Evolutionary conservation across 225 moss, liverwort and hornwort species (phyloP).

Genomic region (Bryoerythrophyllum caledonicum): DNA sequence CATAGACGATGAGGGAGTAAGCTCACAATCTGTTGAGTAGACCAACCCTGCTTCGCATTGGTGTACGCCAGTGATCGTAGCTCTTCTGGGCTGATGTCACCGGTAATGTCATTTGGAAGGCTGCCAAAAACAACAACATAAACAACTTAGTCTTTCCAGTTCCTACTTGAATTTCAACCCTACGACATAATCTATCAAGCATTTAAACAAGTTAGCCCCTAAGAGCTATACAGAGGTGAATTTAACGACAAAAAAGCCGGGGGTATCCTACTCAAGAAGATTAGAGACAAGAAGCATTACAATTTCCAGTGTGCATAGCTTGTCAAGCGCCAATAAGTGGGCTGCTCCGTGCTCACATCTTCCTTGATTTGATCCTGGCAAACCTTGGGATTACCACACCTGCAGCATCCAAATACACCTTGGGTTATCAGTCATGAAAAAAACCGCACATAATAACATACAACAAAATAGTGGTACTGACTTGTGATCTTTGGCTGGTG

Average conservation of each 20-base stretch:
- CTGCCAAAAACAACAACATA: slow-evolving; percentile 42
- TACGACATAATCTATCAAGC: no score
- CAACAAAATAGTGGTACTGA: slow-evolving; percentile 21
- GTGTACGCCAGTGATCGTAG: slow-evolving; percentile 84
- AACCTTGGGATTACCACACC: slow-evolving; percentile 79
- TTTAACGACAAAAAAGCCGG: no score
- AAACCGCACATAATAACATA: no score
- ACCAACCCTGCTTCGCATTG: slow-evolving; percentile 74
- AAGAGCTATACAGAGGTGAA: no score
- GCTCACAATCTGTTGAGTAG: slow-evolving; percentile 78
- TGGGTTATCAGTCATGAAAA: neutral
- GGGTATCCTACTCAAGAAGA: neutral
- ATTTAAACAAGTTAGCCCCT: no score
- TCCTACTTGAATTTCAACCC: slow-evolving; percentile 9
- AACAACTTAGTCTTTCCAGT: slow-evolving; percentile 14
- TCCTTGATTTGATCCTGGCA: slow-evolving; percentile 89
- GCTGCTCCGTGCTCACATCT: slow-evolving; percentile 69
- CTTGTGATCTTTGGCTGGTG: slow-evolving; percentile 76
- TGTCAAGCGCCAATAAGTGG: slow-evolving; percentile 81
- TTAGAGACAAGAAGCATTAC: slow-evolving; percentile 40
- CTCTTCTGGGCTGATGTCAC: slow-evolving; percentile 96
- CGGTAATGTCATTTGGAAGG: slow-evolving; percentile 85
- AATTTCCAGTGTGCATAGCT: slow-evolving; percentile 91
- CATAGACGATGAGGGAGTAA: slow-evolving; percentile 13
- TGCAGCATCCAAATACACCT: slow-evolving; percentile 26